Percentiles rank a stretch among this genome's conserved stretches.
Evolutionary conservation across 2,329 filamentous ascomycete genomes (phyloP).

Genomic region (Fusarium nelsonii): DNA sequence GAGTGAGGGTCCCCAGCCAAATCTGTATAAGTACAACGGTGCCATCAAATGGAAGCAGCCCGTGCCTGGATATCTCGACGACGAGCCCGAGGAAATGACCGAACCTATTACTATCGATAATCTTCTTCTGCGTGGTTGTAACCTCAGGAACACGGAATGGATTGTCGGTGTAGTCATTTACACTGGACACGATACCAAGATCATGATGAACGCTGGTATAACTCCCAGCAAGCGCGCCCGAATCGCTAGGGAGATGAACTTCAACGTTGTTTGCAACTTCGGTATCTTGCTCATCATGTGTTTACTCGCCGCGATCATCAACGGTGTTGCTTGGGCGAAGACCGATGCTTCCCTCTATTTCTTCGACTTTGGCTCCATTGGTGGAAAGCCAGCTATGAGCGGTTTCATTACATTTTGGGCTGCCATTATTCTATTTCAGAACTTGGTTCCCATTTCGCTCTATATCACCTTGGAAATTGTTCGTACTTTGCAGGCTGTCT

Average conservation of each 20-base stretch:
- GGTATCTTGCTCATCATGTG: conserved; percentile 91
- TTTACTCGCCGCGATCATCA: conserved; percentile 83
- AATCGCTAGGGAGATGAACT: conserved; percentile 94
- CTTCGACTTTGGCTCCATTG: conserved; percentile 90
- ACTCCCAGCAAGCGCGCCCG: conserved; percentile 94
- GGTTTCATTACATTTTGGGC: conserved; percentile 99
- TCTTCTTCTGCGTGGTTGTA: conserved; percentile 90
- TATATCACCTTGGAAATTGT: conserved; percentile 98
- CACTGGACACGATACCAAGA: conserved; percentile 96
- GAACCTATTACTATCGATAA: conserved; percentile 97
- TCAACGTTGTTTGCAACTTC: conserved; percentile 98
- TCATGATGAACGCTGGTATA: conserved; percentile 98
- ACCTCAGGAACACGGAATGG: conserved; percentile 96
- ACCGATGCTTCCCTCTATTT: conserved; percentile 79
- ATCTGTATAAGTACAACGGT: conserved; percentile 94
- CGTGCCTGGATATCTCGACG: conserved; percentile 71
- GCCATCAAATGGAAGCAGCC: conserved; percentile 88
- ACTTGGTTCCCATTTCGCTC: conserved; percentile 96
- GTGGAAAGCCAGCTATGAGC: conserved; percentile 78
- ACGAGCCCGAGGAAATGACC: conserved; percentile 79
- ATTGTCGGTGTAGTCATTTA: conserved; percentile 91
- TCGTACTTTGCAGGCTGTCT: conserved; percentile 90
- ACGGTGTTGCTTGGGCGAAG: conserved; percentile 84
- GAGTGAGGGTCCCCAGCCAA: conserved; percentile 91
- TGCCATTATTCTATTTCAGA: conserved; percentile 94